Base-by-base conservation (phyloP, 2,329 filamentous ascomycete genomes). In the Calonectria pauciramosa region DNA sequence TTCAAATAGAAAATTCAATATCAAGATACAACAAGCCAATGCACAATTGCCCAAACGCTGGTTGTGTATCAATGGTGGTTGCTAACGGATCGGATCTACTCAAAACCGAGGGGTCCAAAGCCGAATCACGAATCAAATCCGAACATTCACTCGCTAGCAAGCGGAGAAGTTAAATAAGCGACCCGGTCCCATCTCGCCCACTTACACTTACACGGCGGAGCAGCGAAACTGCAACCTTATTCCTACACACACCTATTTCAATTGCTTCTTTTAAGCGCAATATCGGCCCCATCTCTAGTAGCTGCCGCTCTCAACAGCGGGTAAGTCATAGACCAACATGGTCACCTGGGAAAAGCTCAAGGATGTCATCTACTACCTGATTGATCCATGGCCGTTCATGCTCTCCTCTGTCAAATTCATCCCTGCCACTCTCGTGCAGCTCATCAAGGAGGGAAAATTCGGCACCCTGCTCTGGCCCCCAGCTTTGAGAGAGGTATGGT, bases 351-450 rank as follows among this genome's bases (percentile, higher is more conserved):
- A 77, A 28, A 75, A 77, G 23, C 60, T 83, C 54, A 73, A 74
- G 47, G 77, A 82, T 63, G 70, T 83, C 60, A 38, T 85, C 80
- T 66, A 74, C 75, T 80, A 81, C 71, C 83, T 91, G 65, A 47
- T 89, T 20, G 78, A 83, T 70, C 91, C 91, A 0, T 90, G 90
- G 86, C 64, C 87, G 4, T 91, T 94, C 80, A 86, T 94, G 79
- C 76, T 77, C 68, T 76, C 86, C 23, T 87, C 90, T 0, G 80
- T 87, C 32, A 83, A 82, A 73, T 90, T 88, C 82, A 84, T 93
- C 20, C 90, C 91, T 0, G 71, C 78, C 30, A 91, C 92, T 0
- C 80, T 93, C 64, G 41, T 84, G 44, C 75, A 81, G 16, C 85
- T 92, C 41, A 18, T 90, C 59, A 77, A 78, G 36, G 76, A 80